These are phyloP conservation scores for Syncephalastrum sp. DNA, from an alignment of 371 early-diverging fungal genomes.

Conservation along the genomic window DNA sequence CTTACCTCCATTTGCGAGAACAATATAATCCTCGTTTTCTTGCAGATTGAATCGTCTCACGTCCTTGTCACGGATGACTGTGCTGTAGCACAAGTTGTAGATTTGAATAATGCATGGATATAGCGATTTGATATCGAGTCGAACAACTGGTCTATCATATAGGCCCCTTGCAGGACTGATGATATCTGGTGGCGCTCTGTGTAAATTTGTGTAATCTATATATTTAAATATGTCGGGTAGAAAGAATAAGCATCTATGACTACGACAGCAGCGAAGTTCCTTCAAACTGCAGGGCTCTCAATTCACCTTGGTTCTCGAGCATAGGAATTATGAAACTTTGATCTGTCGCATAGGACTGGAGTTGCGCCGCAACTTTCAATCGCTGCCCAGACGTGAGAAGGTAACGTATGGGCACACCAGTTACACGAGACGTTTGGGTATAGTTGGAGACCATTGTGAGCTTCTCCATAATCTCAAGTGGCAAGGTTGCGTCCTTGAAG, in stretches of 20 bases:
- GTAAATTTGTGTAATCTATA: no score
- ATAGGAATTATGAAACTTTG: conserved; percentile 95
- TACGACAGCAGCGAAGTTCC: no score
- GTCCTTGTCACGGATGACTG: conserved; percentile 54
- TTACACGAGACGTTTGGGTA: conserved; percentile 99
- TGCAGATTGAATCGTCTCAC: background rate
- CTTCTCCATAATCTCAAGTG: conserved; percentile 95
- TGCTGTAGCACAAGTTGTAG: conserved; percentile 99
- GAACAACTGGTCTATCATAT: conserved; percentile 91
- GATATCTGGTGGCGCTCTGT: no score
- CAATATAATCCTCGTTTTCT: background rate
- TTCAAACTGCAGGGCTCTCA: no score
- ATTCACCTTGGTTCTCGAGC: conserved; percentile 44
- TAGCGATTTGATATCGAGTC: conserved; percentile 98
- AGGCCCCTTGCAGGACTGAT: conserved; percentile 84
- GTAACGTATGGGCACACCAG: conserved; percentile 97
- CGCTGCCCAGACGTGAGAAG: conserved; percentile 96
- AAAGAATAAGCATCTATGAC: no score
- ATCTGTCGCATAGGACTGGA: conserved; percentile 88
- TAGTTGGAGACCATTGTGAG: conserved; percentile 98
- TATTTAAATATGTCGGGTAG: no score
- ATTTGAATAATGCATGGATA: conserved; percentile 99
- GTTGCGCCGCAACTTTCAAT: conserved; percentile 97
- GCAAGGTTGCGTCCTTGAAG: conserved; percentile 92
- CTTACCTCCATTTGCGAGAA: background rate